Percentiles rank a stretch among this genome's conserved stretches.
phyloP scores from a whole-genome alignment of 2,329 filamentous ascomycete genomes.

The Grosmannia serpens region DNA sequence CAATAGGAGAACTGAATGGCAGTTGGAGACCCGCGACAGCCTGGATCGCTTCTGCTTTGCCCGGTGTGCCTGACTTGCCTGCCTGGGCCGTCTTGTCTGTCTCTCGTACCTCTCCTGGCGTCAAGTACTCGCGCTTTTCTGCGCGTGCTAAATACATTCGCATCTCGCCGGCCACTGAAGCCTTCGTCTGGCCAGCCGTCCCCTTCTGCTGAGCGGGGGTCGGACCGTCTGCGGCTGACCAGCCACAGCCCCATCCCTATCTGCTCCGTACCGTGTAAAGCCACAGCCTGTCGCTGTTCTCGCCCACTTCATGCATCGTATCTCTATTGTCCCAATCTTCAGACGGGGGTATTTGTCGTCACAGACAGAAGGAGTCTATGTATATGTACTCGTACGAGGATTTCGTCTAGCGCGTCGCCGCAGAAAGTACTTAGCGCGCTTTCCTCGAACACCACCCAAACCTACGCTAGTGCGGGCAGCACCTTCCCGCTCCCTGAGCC shows the following conservation, averaged over 20 bases:
- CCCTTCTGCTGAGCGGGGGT: too few relatives aligned
- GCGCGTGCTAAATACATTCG: too few relatives aligned
- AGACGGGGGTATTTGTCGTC: neutral
- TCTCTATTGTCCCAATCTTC: neutral
- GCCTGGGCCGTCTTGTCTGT: too few relatives aligned
- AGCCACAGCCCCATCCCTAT: neutral
- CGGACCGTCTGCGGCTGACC: neutral
- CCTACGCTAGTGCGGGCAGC: neutral
- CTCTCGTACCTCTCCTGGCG: too few relatives aligned
- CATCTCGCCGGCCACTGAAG: too few relatives aligned
- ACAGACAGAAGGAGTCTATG: neutral
- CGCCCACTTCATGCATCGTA: neutral
- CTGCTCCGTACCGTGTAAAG: too few relatives aligned
- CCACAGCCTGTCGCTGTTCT: too few relatives aligned
- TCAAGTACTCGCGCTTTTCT: too few relatives aligned
- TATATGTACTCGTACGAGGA: neutral
- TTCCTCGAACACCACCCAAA: neutral
- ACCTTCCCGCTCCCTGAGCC: conserved; percentile 1
- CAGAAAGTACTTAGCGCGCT: neutral
- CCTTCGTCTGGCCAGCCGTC: too few relatives aligned
- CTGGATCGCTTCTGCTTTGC: too few relatives aligned
- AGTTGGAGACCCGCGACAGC: too few relatives aligned
- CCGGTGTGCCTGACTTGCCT: too few relatives aligned
- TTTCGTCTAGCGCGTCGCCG: neutral
- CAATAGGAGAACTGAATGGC: neutral